Evolutionary conservation across 768 basidiomycete genomes (phyloP).

Genomic region (Leccinum uliginosum): DNA sequence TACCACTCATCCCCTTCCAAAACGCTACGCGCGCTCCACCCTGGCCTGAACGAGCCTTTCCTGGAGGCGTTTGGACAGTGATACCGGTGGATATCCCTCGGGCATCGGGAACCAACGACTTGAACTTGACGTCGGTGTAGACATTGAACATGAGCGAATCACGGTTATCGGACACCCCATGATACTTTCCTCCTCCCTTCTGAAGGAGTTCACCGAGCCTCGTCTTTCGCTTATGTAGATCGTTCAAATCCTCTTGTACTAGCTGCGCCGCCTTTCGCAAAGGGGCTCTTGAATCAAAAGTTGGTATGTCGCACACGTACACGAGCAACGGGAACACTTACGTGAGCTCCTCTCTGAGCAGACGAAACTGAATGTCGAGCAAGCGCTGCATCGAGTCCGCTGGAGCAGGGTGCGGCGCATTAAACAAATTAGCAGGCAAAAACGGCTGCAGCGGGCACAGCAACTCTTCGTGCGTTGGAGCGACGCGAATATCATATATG

Average conservation of each 20-base stretch:
- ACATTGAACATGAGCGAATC: constrained; percentile 59
- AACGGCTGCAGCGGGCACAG: constrained; percentile 45
- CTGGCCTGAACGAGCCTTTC: constrained; percentile 42
- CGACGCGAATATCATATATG: constrained; percentile 57
- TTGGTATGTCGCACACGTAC: not conserved
- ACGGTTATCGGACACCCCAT: constrained; percentile 35
- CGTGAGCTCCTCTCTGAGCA: constrained; percentile 71
- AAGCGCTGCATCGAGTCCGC: constrained; percentile 57
- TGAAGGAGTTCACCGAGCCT: constrained; percentile 43
- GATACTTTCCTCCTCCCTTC: constrained; percentile 58
- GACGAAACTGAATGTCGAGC: constrained; percentile 71
- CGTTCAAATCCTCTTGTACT: constrained; percentile 42
- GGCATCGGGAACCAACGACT: constrained; percentile 43
- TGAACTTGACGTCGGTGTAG: constrained; percentile 52
- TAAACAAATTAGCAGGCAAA: constrained; percentile 55
- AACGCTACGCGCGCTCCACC: constrained; percentile 41
- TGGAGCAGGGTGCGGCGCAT: constrained; percentile 60
- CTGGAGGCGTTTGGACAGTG: constrained; percentile 50
- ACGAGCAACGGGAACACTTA: constrained; percentile 26
- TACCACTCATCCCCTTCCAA: constrained; percentile 60
- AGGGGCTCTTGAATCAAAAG: constrained; percentile 39
- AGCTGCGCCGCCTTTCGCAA: constrained; percentile 48
- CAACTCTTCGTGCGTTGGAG: constrained; percentile 68
- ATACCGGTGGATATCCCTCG: constrained; percentile 49
- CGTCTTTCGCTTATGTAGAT: constrained; percentile 24